These are phyloP conservation scores for Aspergillus pseudoviridinutans DNA, from an alignment of 2,329 filamentous ascomycete species.

Conservation along the genomic window DNA sequence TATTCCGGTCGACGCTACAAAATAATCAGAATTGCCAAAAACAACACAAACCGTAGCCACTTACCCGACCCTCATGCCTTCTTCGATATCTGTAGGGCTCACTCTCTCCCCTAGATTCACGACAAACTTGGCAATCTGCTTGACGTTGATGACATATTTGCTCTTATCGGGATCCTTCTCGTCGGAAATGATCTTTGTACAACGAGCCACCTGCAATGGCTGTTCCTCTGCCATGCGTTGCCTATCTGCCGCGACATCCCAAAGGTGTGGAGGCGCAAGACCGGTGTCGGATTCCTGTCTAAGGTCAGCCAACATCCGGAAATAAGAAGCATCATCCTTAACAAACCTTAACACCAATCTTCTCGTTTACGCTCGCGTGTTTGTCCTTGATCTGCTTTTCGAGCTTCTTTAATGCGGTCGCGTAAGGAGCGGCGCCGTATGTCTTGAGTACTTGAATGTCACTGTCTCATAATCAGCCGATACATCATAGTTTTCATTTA, in stretches of 20 bases:
- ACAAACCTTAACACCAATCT: slow-evolving; percentile 66
- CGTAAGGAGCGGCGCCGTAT: slow-evolving; percentile 95
- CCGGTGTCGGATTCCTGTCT: slow-evolving; percentile 92
- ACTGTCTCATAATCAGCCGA: slow-evolving; percentile 46
- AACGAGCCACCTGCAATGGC: slow-evolving; percentile 91
- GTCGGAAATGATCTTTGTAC: slow-evolving; percentile 98
- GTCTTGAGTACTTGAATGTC: slow-evolving; percentile 99
- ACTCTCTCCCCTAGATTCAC: slow-evolving; percentile 96
- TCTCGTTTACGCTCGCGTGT: slow-evolving; percentile 96
- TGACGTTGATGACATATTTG: slow-evolving; percentile 99
- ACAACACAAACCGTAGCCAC: slow-evolving; percentile 19
- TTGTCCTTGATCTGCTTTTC: slow-evolving; percentile 99
- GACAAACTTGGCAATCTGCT: slow-evolving; percentile 99
- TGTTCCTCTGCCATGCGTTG: slow-evolving; percentile 99
- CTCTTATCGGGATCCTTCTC: slow-evolving; percentile 95
- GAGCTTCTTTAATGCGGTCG: slow-evolving; percentile 88
- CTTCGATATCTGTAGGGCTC: slow-evolving; percentile 97
- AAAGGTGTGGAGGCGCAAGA: slow-evolving; percentile 94
- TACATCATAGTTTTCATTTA: neutral
- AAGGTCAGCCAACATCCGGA: slow-evolving; percentile 22
- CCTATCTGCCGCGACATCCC: slow-evolving; percentile 95
- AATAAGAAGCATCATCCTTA: slow-evolving; percentile 4
- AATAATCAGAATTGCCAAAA: neutral
- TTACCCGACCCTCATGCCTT: slow-evolving; percentile 93
- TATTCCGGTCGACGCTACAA: slow-evolving; percentile 84